Conservation (phyloP, 495 filamentous ascomycete species). For the Parachaetomium inaequale region DNA sequence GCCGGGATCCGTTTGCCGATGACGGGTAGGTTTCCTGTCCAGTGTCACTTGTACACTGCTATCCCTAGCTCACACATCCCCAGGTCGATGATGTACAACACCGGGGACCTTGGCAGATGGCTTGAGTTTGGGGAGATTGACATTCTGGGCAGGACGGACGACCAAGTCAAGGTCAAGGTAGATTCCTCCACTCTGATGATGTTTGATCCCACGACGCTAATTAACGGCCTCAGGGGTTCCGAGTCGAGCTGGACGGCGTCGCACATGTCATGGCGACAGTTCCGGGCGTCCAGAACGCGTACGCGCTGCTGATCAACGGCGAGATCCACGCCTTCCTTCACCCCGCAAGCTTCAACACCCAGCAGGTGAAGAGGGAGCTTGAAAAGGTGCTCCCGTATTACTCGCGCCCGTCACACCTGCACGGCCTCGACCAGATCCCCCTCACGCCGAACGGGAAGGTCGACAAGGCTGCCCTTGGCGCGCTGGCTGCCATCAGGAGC, state of each 20-base stretch:
- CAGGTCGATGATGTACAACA: constrained; percentile 36
- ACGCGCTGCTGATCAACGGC: constrained; percentile 32
- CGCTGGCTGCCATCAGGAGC: constrained; percentile 2
- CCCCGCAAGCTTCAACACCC: constrained; percentile 11
- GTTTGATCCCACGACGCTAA: neutral
- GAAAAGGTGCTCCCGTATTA: constrained; percentile 35
- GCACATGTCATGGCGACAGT: constrained; percentile 31
- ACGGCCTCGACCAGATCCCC: constrained; percentile 17
- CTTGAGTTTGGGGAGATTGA: constrained; percentile 32
- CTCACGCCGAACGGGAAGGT: constrained; percentile 40
- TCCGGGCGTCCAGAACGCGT: constrained; percentile 31
- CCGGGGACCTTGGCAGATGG: constrained; percentile 38
- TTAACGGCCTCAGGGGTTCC: constrained; percentile 25
- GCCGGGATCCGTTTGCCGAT: constrained; percentile 33
- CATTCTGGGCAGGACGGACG: constrained; percentile 35
- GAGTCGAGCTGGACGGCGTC: constrained; percentile 41
- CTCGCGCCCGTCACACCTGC: constrained; percentile 25
- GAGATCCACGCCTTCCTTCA: constrained; percentile 32
- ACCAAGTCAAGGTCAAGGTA: constrained; percentile 41
- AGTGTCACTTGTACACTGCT: neutral
- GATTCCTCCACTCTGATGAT: no score
- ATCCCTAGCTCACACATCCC: neutral
- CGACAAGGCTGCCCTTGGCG: constrained; percentile 33
- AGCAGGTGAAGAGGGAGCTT: constrained; percentile 17
- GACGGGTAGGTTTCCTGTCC: constrained; percentile 29